Percentiles rank a stretch among this genome's conserved stretches.
Conservation (phyloP, 352 stramenopile genomes). For the Thalassiosira exigua region DNA sequence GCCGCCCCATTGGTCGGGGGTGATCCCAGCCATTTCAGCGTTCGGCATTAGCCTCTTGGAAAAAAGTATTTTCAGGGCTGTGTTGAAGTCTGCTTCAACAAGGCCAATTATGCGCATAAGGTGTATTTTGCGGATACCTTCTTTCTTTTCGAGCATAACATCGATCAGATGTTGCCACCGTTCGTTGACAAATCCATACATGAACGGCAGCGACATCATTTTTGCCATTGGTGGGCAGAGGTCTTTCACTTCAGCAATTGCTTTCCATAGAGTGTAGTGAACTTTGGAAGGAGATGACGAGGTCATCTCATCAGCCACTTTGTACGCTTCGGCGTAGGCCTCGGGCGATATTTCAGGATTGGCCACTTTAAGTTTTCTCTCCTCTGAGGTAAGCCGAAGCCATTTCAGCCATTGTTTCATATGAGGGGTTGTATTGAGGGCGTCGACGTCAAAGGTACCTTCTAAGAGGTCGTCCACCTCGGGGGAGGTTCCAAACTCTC, state of each 20-base stretch:
- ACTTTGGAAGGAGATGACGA: conserved; percentile 14
- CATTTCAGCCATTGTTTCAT: background rate
- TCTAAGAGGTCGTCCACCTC: background rate
- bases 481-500: background rate
- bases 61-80: conserved; percentile 19
- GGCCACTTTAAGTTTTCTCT: background rate
- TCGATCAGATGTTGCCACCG: conserved; percentile 28
- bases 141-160: conserved; percentile 48
- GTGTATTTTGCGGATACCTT: conserved; percentile 35
- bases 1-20: conserved; percentile 33
- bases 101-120: conserved; percentile 47
- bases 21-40: conserved; percentile 22
- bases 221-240: background rate
- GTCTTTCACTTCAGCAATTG: background rate
- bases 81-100: conserved; percentile 47
- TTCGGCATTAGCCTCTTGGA: conserved; percentile 3
- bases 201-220: background rate
- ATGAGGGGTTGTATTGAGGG: background rate
- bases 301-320: background rate
- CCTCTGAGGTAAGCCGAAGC: background rate
- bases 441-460: background rate
- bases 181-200: conserved; percentile 8
- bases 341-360: background rate
- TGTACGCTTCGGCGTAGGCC: background rate
- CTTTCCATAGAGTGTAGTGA: background rate